Conservation (phyloP, 1,284 basidiomycete genomes). For the Fomitopsis pinicola region DNA sequence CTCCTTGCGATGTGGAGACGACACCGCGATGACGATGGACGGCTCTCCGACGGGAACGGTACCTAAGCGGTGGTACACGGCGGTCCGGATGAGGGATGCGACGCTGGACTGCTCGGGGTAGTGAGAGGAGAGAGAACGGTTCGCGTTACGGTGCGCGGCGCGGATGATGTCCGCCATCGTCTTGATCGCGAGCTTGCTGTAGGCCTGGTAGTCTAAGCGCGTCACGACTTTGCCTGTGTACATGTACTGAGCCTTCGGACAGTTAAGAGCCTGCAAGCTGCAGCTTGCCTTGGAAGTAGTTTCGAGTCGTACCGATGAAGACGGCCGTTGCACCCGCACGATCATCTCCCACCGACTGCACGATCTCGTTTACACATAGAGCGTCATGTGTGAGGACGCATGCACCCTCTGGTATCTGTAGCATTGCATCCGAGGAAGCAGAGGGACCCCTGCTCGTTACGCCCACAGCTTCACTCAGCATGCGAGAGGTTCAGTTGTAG, state of each 20-base stretch:
- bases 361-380: slow-evolving; percentile 55
- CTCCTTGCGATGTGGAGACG: slow-evolving; percentile 81
- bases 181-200: slow-evolving; percentile 78
- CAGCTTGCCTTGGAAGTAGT: slow-evolving; percentile 52
- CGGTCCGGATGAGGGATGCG: slow-evolving; percentile 45
- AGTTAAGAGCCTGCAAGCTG: neutral
- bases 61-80: slow-evolving; percentile 78
- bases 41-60: slow-evolving; percentile 74
- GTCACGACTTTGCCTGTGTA: slow-evolving; percentile 64
- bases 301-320: slow-evolving; percentile 72
- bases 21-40: slow-evolving; percentile 83
- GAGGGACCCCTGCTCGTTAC: slow-evolving; percentile 9
- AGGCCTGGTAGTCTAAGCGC: slow-evolving; percentile 79
- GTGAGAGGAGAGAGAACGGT: slow-evolving; percentile 40
- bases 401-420: slow-evolving; percentile 43
- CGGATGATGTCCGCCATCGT: slow-evolving; percentile 64
- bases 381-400: slow-evolving; percentile 56
- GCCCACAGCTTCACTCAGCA: neutral
- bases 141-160: slow-evolving; percentile 33
- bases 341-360: slow-evolving; percentile 56
- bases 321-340: slow-evolving; percentile 68
- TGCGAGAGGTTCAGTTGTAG: neutral
- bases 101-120: slow-evolving; percentile 26
- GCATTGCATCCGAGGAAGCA: slow-evolving; percentile 44
- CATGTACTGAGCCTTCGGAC: neutral